phyloP scores from a whole-genome alignment of 805 yeast genomes.

The Candida pseudoglaebosa region DNA sequence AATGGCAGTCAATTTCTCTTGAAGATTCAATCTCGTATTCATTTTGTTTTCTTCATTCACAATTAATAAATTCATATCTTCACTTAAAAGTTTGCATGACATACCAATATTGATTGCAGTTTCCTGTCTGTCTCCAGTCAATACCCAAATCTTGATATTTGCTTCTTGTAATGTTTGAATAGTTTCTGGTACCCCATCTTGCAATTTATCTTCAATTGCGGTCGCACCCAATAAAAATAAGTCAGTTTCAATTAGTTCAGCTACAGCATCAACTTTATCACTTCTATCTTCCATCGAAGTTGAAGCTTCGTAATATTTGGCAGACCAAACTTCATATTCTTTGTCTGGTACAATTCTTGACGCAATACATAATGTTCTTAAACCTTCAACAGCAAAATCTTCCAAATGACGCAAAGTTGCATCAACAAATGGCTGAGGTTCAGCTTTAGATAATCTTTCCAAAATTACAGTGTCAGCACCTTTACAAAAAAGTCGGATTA shows the following conservation, averaged over 20 bases:
- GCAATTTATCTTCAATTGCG: constrained; percentile 96
- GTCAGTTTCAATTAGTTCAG: constrained; percentile 80
- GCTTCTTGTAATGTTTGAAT: constrained; percentile 94
- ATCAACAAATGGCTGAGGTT: constrained; percentile 70
- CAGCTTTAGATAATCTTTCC: constrained; percentile 66
- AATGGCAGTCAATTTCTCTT: constrained; percentile 73
- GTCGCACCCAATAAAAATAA: constrained; percentile 89
- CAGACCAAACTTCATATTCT: constrained; percentile 73
- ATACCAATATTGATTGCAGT: constrained; percentile 98
- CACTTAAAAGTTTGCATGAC: constrained; percentile 92
- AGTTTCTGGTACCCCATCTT: constrained; percentile 98
- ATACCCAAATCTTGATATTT: constrained; percentile 95
- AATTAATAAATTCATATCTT: constrained; percentile 90
- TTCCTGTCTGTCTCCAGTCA: constrained; percentile 98
- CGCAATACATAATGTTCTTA: constrained; percentile 92
- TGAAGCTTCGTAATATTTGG: constrained; percentile 69
- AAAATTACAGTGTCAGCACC: constrained; percentile 97
- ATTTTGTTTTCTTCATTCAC: constrained; percentile 82
- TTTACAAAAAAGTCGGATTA: constrained; percentile 82
- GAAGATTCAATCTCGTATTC: constrained; percentile 69
- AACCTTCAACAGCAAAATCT: constrained; percentile 94
- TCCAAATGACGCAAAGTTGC: constrained; percentile 84
- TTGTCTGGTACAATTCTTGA: constrained; percentile 71
- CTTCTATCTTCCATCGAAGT: constrained; percentile 74
- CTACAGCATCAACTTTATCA: constrained; percentile 77